phyloP scores from a whole-genome alignment of 106 monocot genomes.

The Dendrobium nobile region DNA sequence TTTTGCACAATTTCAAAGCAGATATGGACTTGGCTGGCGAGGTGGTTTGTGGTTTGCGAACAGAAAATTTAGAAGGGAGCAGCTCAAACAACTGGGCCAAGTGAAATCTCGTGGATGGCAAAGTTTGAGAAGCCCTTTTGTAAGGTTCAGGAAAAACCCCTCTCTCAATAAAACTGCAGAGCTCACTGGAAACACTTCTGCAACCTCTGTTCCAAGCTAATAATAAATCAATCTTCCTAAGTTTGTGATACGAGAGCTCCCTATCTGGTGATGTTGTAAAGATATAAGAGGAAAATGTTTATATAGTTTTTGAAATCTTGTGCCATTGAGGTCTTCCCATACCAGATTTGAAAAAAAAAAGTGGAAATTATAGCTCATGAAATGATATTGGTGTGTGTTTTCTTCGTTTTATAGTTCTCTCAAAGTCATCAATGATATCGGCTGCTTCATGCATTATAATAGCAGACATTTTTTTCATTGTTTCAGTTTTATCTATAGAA shows the following conservation, averaged over 20 bases:
- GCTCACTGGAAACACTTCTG: neutral
- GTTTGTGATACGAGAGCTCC: neutral
- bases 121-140: slow-evolving; percentile 38
- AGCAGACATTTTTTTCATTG: too few species aligned
- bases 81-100: slow-evolving; percentile 66
- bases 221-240: neutral
- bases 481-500: too few species aligned
- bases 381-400: too few species aligned
- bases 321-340: too few species aligned
- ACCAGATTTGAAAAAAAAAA: too few species aligned
- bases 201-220: neutral
- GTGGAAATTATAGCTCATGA: too few species aligned
- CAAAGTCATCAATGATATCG: too few species aligned
- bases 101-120: slow-evolving; percentile 58
- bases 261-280: neutral
- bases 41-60: slow-evolving; percentile 75
- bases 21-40: slow-evolving; percentile 85
- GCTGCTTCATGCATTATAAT: too few species aligned
- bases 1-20: slow-evolving; percentile 17
- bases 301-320: too few species aligned
- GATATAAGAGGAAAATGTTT: neutral
- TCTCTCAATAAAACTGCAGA: slow-evolving; percentile 14
- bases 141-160: slow-evolving; percentile 19
- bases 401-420: too few species aligned
- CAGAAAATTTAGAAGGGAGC: slow-evolving; percentile 57